Base-by-base conservation (phyloP, 2,329 filamentous ascomycete genomes). In the Bipolaris victoriae region DNA sequence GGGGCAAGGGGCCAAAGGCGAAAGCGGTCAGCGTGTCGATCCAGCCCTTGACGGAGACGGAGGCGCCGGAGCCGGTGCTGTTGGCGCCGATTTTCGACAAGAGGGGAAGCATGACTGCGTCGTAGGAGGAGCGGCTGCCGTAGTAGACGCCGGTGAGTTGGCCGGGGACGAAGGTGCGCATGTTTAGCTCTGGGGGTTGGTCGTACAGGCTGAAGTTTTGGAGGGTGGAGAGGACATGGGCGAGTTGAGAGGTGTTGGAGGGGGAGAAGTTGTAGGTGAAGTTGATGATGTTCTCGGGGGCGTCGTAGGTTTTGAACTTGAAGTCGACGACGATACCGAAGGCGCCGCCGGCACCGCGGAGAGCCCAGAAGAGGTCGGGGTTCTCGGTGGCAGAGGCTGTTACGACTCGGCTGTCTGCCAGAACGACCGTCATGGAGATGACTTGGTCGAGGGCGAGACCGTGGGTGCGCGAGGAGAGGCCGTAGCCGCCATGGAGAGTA, bases 301-400 rank as follows among this genome's bases (percentile, higher is more conserved):
- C 62, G 20, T 56, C 64, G 49, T 69, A 72, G 18, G 69, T 71
- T 47, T 65, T 70, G 64, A 75, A 71, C 24, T 65, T 69, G 61
- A 73, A 77, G 16, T 68, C 73, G 4, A 68, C 71, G 16, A 77
- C 72, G 46, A 78, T 72, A 15, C 77, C 77, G 39, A 78, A 78
- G 50, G 77, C 77, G 26, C 68, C 69, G 1, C 76, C 77, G 1
- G 76, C 77, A 1, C 77, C 78, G 0, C 70, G 68, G 1, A 79
- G 64, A 2, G 71, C 76, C 75, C 76, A 79, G 66, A 78, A 79
- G 33, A 80, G 73, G 31, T 79, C 76, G 0, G 72, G 47, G 35
- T 79, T 72, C 13, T 74, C 48, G 1, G 62, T 66, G 15, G 60
- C 33, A 7, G 72, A 77, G 10, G 72, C 77, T 5, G 64, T 75